phyloP scores from a whole-genome alignment of 805 yeast genomes.

The Yarrowia deformans region DNA sequence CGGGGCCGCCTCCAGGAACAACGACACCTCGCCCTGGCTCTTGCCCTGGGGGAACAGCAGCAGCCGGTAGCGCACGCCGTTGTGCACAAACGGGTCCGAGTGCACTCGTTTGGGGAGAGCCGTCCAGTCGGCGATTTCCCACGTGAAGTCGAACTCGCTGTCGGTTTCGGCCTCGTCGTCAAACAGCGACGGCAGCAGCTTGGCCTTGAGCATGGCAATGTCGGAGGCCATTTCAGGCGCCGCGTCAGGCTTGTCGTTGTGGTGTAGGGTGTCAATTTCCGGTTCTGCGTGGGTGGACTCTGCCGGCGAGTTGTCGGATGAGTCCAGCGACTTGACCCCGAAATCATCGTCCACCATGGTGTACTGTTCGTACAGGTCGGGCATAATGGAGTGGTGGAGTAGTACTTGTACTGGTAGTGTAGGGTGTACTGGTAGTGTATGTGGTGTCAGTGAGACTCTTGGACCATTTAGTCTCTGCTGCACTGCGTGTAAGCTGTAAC shows the following conservation, averaged over 20 bases:
- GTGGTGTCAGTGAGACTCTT: background rate
- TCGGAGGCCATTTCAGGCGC: conserved; percentile 18
- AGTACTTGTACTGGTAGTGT: background rate
- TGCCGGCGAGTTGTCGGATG: background rate
- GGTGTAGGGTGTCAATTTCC: background rate
- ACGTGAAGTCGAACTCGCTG: conserved; percentile 46
- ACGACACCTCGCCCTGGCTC: conserved; percentile 61
- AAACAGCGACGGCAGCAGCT: conserved; percentile 39
- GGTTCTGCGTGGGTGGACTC: background rate
- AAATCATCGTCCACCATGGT: conserved; percentile 29
- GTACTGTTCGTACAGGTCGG: conserved; percentile 25
- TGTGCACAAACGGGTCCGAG: conserved; percentile 48
- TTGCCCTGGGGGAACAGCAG: conserved; percentile 82
- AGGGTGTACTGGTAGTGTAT: background rate
- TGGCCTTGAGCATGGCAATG: conserved; percentile 21
- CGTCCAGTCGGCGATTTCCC: conserved; percentile 53
- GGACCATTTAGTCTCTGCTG: background rate
- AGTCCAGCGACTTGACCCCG: conserved; percentile 30
- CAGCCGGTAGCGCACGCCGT: conserved; percentile 55
- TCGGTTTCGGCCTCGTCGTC: conserved; percentile 48
- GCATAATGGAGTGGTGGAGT: background rate
- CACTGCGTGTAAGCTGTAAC: conserved; percentile 1
- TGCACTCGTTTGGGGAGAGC: conserved; percentile 50
- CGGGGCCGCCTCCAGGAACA: conserved; percentile 78
- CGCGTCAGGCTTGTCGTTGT: background rate